Evolutionary conservation across 495 filamentous ascomycete species (phyloP), one percentile per base, ranked within the genome.

Genomic region (Daldinia bambusicola): DNA sequence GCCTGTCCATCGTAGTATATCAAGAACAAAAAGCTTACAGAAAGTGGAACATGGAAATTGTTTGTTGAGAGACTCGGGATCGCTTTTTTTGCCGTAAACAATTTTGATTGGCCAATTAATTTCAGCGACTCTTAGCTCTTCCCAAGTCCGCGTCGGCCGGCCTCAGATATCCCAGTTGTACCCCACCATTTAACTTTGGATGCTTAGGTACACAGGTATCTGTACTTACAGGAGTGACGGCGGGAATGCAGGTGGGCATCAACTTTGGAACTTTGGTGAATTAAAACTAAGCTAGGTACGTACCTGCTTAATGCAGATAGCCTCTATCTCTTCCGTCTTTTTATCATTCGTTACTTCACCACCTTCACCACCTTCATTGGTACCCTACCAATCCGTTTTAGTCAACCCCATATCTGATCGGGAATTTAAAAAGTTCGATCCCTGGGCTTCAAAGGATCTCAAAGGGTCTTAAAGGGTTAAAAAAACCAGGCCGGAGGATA

Each of bases 341-440:
- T 55, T 52, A 66, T 59, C 58, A 67, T 58, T 66, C 58, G 57
- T 51, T 30, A 31, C 31, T 34, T 32, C 6, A 55, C 30, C 43
- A 40, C 37, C 31, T 34, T 32, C 6, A 55, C 30, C 43, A 40
- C 37, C 68, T 43, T 58, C 30, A n/a, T 13, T 69, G 41, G 16
- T 26, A 64, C 63, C 69, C 64, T 64, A 68, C 65, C 50, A 66
- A 68, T 62, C 65, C 61, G 0, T 69, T 67, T 62, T 64, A 50
- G 60, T 66, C 70, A n/a, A 60, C 61, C 1, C 61, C 55, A 51
- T 67, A 72, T 72, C 64, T 72, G 56, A 73, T 69, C 70, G 70
- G 70, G 70, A 69, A 69, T 73, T 73, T 66, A 73, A 73, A 73
- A 73, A 58, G 61, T 53, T 72, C 65, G 65, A 72, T 65, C 57